Conservation (phyloP, 2,329 filamentous ascomycete genomes). For the Aspergillus pseudoviridinutans region DNA sequence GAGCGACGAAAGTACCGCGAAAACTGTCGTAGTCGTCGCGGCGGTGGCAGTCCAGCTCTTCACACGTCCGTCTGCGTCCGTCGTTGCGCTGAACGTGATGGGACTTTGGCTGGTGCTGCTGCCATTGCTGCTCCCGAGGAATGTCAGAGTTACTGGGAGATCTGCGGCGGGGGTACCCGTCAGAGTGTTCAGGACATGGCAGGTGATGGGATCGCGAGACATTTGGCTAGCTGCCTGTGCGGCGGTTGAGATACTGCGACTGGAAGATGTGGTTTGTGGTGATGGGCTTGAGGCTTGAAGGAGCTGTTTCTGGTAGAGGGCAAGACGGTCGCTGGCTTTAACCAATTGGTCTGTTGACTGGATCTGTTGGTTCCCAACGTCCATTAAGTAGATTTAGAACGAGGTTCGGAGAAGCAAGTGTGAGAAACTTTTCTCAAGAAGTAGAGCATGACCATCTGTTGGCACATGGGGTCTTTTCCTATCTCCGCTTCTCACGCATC, state of each 20-base stretch:
- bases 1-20: slow-evolving; percentile 31
- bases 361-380: slow-evolving; percentile 13
- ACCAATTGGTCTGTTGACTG: slow-evolving; percentile 15
- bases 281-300: slow-evolving; percentile 4
- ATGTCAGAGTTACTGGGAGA: slow-evolving; percentile 48
- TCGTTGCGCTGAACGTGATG: slow-evolving; percentile 36
- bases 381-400: slow-evolving; percentile 20
- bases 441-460: background rate
- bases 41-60: slow-evolving; percentile 37
- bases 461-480: slow-evolving; percentile 11
- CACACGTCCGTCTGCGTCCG: slow-evolving; percentile 46
- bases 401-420: background rate
- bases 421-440: background rate
- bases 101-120: slow-evolving; percentile 21
- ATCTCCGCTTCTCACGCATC: slow-evolving; percentile 24
- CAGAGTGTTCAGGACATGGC: slow-evolving; percentile 48
- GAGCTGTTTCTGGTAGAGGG: slow-evolving; percentile 33
- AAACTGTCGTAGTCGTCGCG: slow-evolving; percentile 19
- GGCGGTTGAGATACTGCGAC: slow-evolving; percentile 7
- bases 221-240: slow-evolving; percentile 20
- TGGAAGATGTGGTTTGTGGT: slow-evolving; percentile 10
- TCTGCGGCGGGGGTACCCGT: slow-evolving; percentile 43
- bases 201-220: slow-evolving; percentile 47
- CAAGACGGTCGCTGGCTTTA: slow-evolving; percentile 30
- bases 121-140: slow-evolving; percentile 52